Evolutionary conservation across 2,329 filamentous ascomycete species (phyloP), one percentile per base, ranked within the genome.

Genomic region (Xylariaceae sp.): DNA sequence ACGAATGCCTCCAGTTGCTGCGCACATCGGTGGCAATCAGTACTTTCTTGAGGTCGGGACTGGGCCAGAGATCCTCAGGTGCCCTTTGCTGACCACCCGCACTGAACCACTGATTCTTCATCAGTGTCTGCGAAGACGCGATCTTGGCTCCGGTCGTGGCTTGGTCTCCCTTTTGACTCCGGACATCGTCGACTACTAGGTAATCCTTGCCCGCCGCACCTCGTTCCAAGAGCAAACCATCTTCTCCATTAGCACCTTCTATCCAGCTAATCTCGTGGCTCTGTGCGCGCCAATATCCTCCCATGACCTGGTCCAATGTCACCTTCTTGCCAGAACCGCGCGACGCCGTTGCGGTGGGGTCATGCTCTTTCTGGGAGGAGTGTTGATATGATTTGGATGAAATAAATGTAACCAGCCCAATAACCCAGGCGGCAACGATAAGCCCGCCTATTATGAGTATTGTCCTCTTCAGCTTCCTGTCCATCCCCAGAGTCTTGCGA

Each of bases 1-100:
- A 90, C 0, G 91, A 97, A 64, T 97, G 86, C 51, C 93, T 82
- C 85, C 89, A 98, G 55, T 93, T 89, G 55, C 79, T 80, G 62
- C 87, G 67, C 17, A 71, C 61, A 39, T 89, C 72, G 8, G 89
- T 88, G 37, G 82, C 76, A n/a, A 96, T 69, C 38, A 98, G 74
- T 3, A 98, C 89, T 61, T 87, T 91, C 56, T 83, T 88, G 62
- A 95, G 73, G 61, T 97, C 80, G 19, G 82, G 79, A 59, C 89
- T 96, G 2, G 93, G 89, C 72, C 79, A 83, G 3, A 81, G 78
- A 52, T 77, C 73, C 12, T 64, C 64, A 0, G 87, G 82, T n/a
- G 56, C 61, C 50, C 88, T 69, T 13, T 63, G 64, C 38, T 71
- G 62, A 9, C 72, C 78, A 8, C 72, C 72, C 42, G 82, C 82